A percentile compares a stretch with the other conserved stretches of the same genome.
These are phyloP conservation scores for Pseudogymnoascus sp. DNA, from an alignment of 2,329 filamentous ascomycete genomes.

Conservation along the genomic window DNA sequence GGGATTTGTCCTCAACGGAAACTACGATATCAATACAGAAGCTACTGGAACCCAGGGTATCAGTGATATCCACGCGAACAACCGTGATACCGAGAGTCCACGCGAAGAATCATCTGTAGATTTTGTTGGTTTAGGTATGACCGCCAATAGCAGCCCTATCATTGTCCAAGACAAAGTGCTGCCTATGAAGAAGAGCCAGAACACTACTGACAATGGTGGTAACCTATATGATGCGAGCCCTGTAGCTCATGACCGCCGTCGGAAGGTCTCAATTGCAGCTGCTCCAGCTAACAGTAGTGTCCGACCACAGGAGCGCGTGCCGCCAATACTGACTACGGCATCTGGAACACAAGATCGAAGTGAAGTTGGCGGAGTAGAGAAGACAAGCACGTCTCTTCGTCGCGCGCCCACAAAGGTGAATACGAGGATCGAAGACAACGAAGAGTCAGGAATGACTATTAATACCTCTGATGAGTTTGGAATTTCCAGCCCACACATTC, in stretches of 20 bases:
- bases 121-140: neutral
- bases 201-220: neutral
- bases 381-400: neutral
- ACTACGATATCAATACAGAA: neutral
- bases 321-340: neutral
- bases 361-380: neutral
- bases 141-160: neutral
- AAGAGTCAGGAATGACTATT: neutral
- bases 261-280: neutral
- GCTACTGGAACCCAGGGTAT: neutral
- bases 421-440: neutral
- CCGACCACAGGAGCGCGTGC: neutral
- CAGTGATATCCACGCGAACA: neutral
- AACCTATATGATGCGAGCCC: neutral
- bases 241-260: neutral
- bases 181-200: neutral
- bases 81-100: neutral
- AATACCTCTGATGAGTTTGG: neutral
- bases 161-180: no score
- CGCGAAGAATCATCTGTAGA: neutral
- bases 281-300: neutral
- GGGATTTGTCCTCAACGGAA: no score
- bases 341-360: neutral
- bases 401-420: neutral
- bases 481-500: neutral